Conservation (phyloP, 1,284 basidiomycete genomes). For the Fomitiporia mediterranea region DNA sequence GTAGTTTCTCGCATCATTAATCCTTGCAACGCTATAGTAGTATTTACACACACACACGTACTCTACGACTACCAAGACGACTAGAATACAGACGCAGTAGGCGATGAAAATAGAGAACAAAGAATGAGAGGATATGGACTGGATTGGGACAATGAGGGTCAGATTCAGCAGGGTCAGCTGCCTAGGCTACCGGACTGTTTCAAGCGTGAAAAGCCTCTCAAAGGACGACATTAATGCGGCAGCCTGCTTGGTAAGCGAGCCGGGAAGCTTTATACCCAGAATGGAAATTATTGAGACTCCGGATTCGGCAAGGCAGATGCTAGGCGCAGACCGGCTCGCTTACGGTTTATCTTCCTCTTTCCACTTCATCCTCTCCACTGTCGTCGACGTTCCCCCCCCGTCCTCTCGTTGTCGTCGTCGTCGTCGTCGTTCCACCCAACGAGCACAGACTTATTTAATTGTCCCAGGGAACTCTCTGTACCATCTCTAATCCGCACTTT, state of each 20-base stretch:
- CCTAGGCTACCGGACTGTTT: neutral
- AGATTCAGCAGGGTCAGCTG: neutral
- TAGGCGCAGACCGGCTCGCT: neutral
- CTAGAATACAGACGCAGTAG: neutral
- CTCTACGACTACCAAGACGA: neutral
- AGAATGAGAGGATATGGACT: neutral
- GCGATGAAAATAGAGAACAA: neutral
- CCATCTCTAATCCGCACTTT: conserved; percentile 26
- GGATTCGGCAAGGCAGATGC: neutral
- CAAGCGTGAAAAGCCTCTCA: conserved; percentile 3
- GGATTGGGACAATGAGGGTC: neutral
- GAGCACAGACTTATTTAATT: conserved; percentile 1
- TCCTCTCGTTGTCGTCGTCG: conserved; percentile 11
- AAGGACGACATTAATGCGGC: conserved; percentile 1
- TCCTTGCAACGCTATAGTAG: neutral
- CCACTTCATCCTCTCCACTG: conserved; percentile 11
- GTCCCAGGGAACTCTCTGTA: neutral
- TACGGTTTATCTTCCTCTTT: conserved; percentile 2
- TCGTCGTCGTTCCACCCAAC: neutral
- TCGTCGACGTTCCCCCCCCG: neutral
- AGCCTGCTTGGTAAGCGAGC: neutral
- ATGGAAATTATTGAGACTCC: conserved; percentile 1
- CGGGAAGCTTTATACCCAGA: neutral
- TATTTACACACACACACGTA: neutral
- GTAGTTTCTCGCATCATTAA: neutral